Conservation (phyloP, 805 yeast species). For the Teunomyces tritomae region DNA sequence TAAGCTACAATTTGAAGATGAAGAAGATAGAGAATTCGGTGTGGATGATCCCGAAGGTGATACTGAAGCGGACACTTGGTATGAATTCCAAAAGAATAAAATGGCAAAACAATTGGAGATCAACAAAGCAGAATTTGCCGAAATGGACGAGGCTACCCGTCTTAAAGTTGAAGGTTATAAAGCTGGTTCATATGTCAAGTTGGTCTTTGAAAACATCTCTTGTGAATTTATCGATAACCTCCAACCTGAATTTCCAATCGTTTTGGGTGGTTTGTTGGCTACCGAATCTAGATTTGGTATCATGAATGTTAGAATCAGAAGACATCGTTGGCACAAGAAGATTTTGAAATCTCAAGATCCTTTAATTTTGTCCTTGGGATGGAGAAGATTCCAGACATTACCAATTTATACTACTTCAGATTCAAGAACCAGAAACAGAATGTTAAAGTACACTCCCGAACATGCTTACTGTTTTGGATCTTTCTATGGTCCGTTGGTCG, state of each 20-base stretch:
- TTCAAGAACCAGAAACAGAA: slow-evolving; percentile 95
- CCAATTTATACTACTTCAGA: slow-evolving; percentile 96
- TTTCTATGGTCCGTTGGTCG: slow-evolving; percentile 94
- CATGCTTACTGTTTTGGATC: slow-evolving; percentile 96
- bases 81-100: slow-evolving; percentile 93
- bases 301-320: slow-evolving; percentile 88
- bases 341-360: slow-evolving; percentile 95
- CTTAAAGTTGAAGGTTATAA: slow-evolving; percentile 83
- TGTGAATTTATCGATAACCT: slow-evolving; percentile 88
- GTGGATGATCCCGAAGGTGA: slow-evolving; percentile 76
- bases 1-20: slow-evolving; percentile 85
- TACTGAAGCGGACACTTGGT: slow-evolving; percentile 90
- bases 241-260: slow-evolving; percentile 79
- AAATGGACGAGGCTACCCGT: slow-evolving; percentile 75
- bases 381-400: slow-evolving; percentile 97
- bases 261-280: slow-evolving; percentile 86
- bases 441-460: slow-evolving; percentile 97
- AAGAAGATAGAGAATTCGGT: slow-evolving; percentile 60
- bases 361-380: slow-evolving; percentile 85
- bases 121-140: slow-evolving; percentile 74
- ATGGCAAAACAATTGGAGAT: slow-evolving; percentile 95
- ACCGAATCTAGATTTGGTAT: slow-evolving; percentile 93
- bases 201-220: slow-evolving; percentile 80
- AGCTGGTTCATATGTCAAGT: slow-evolving; percentile 91
- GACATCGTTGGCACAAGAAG: slow-evolving; percentile 99